Conservation (phyloP, 306 rosid species). For the Quercus berberidifolia region DNA sequence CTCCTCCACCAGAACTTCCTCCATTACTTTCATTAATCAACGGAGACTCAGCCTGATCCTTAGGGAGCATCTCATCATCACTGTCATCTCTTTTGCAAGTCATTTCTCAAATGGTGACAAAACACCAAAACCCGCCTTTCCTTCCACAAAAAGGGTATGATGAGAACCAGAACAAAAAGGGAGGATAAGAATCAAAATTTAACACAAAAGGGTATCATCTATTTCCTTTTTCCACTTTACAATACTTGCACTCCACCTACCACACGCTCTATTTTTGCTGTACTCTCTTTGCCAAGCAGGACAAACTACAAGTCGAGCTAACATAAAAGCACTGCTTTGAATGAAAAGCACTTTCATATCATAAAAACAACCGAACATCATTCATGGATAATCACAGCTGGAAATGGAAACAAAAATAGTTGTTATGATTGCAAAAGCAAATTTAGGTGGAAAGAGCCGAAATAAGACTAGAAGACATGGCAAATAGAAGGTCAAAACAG, state of each 20-base stretch:
- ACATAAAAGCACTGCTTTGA: conserved; percentile 12
- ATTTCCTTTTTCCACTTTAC: background rate
- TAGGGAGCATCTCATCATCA: conserved; percentile 49
- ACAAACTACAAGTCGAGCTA: background rate
- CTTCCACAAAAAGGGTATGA: conserved; percentile 10
- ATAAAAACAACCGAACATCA: background rate
- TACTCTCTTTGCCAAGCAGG: background rate
- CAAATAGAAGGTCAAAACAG: background rate
- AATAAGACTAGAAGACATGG: background rate
- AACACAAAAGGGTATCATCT: background rate
- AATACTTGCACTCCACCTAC: conserved; percentile 2
- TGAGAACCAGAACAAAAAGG: conserved; percentile 18
- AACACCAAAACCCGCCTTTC: conserved; percentile 31
- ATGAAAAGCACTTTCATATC: background rate
- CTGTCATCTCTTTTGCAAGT: conserved; percentile 42
- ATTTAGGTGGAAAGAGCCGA: background rate
- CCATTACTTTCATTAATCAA: conserved; percentile 52
- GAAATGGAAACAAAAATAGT: background rate
- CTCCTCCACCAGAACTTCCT: conserved; percentile 33
- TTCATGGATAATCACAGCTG: background rate
- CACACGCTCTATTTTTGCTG: background rate
- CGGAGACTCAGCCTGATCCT: conserved; percentile 43
- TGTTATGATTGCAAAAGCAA: background rate
- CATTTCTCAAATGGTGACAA: conserved; percentile 43
- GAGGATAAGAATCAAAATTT: background rate